Conservation (phyloP, 257 asterid species). For the Solanum chilense region DNA sequence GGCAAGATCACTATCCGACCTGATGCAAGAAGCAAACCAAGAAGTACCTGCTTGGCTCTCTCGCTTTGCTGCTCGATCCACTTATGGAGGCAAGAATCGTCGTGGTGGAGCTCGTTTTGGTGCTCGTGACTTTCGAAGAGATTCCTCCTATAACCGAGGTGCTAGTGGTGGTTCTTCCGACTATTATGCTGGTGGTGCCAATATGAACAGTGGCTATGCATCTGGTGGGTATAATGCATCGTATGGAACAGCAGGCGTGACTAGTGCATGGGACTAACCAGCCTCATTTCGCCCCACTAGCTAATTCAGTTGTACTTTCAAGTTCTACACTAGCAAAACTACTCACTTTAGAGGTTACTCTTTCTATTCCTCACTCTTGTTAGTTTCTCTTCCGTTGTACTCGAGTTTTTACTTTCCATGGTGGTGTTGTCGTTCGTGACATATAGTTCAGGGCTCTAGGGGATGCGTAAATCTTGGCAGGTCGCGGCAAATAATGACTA, state of each 20-base stretch:
- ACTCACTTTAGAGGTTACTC: slow-evolving; percentile 1
- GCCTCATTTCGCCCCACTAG: not conserved
- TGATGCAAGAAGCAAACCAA: slow-evolving; percentile 95
- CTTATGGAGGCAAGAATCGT: slow-evolving; percentile 37
- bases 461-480: not conserved
- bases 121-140: slow-evolving; percentile 72
- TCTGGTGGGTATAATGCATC: slow-evolving; percentile 42
- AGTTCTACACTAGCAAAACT: not conserved
- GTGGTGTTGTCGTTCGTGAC: not conserved
- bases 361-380: not conserved
- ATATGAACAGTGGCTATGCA: slow-evolving; percentile 13
- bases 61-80: slow-evolving; percentile 63
- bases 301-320: not conserved
- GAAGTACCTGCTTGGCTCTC: slow-evolving; percentile 93
- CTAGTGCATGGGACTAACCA: slow-evolving; percentile 82
- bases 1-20: slow-evolving; percentile 65
- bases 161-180: slow-evolving; percentile 16
- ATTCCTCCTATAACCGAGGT: slow-evolving; percentile 37
- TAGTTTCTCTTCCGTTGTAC: not conserved
- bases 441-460: not conserved
- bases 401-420: not conserved
- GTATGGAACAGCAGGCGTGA: slow-evolving; percentile 43
- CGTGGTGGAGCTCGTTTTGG: slow-evolving; percentile 79
- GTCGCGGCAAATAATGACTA: slow-evolving; percentile 14
- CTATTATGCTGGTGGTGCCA: slow-evolving; percentile 44